Percentiles rank a stretch among this genome's conserved stretches.
Conservation (phyloP, 2,329 filamentous ascomycete genomes). For the Chaetomium globosum region DNA sequence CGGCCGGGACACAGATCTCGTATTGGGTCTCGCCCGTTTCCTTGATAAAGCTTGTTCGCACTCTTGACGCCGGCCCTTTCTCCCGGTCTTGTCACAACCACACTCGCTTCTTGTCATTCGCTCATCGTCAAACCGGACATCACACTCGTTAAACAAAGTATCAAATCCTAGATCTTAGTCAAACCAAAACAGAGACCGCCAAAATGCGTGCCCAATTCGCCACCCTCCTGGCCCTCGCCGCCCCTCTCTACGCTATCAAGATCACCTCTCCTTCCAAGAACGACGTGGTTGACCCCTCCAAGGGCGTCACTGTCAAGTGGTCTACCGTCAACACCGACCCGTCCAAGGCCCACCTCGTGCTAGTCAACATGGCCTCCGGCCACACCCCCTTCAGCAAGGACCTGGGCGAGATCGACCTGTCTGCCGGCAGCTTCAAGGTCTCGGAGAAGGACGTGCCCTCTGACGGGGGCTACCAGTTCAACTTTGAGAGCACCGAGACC, state of each 20-base stretch:
- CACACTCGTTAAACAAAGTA: slow-evolving; percentile 9
- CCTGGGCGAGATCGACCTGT: slow-evolving; percentile 34
- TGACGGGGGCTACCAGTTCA: slow-evolving; percentile 36
- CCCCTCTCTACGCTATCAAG: slow-evolving; percentile 32
- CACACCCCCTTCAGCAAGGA: slow-evolving; percentile 35
- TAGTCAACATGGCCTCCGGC: slow-evolving; percentile 37
- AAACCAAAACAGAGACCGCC: slow-evolving; percentile 8
- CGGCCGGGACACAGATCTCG: slow-evolving; percentile 15
- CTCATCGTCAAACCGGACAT: slow-evolving; percentile 9
- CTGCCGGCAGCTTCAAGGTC: slow-evolving; percentile 27
- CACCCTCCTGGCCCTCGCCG: slow-evolving; percentile 29
- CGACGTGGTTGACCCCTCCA: slow-evolving; percentile 30
- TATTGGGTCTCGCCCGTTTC: slow-evolving; percentile 6
- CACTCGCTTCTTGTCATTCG: slow-evolving; percentile 16
- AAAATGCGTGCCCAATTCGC: slow-evolving; percentile 34
- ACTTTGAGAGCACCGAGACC: slow-evolving; percentile 33
- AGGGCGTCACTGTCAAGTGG: slow-evolving; percentile 34
- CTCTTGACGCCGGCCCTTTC: neutral
- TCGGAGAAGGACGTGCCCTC: slow-evolving; percentile 25
- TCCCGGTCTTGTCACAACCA: neutral
- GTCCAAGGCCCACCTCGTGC: slow-evolving; percentile 33
- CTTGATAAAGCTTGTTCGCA: slow-evolving; percentile 8
- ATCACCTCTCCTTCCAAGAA: slow-evolving; percentile 35
- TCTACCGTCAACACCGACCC: slow-evolving; percentile 35
- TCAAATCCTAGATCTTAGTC: neutral